These are phyloP conservation scores for Verbena officinalis DNA, from an alignment of 257 asterid genomes.

Conservation along the genomic window DNA sequence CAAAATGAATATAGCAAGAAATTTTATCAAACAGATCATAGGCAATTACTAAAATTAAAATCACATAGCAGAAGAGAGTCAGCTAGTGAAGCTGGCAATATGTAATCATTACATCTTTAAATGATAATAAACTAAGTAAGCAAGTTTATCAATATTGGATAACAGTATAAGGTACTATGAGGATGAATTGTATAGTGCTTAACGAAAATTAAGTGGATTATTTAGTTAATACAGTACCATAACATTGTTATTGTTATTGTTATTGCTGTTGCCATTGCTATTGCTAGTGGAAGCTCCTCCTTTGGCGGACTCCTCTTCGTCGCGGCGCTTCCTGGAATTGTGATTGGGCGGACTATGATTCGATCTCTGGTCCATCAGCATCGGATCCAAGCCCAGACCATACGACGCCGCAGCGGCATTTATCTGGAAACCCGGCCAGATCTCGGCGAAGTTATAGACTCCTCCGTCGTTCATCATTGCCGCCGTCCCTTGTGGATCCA, in stretches of 20 bases:
- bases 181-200: background rate
- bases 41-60: background rate
- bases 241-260: slow-evolving; percentile 36
- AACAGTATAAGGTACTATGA: background rate
- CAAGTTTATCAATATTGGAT: background rate
- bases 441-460: slow-evolving; percentile 54
- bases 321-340: slow-evolving; percentile 56
- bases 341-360: slow-evolving; percentile 37
- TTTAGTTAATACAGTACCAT: slow-evolving; percentile 33
- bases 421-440: slow-evolving; percentile 61
- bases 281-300: slow-evolving; percentile 56
- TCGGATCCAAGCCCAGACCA: slow-evolving; percentile 51
- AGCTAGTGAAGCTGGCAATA: slow-evolving; percentile 31
- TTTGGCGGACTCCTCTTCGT: slow-evolving; percentile 40
- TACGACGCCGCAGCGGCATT: slow-evolving; percentile 45
- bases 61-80: slow-evolving; percentile 7
- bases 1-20: background rate
- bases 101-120: background rate
- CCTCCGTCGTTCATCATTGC: slow-evolving; percentile 53
- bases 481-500: slow-evolving; percentile 56
- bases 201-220: slow-evolving; percentile 17
- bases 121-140: background rate
- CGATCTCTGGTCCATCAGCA: slow-evolving; percentile 49
- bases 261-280: slow-evolving; percentile 36
- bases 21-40: slow-evolving; percentile 12